A percentile compares a stretch with the other conserved stretches of the same genome.
These are phyloP conservation scores for Plectranthus barbatus DNA, from an alignment of 257 asterid species.

Conservation along the genomic window DNA sequence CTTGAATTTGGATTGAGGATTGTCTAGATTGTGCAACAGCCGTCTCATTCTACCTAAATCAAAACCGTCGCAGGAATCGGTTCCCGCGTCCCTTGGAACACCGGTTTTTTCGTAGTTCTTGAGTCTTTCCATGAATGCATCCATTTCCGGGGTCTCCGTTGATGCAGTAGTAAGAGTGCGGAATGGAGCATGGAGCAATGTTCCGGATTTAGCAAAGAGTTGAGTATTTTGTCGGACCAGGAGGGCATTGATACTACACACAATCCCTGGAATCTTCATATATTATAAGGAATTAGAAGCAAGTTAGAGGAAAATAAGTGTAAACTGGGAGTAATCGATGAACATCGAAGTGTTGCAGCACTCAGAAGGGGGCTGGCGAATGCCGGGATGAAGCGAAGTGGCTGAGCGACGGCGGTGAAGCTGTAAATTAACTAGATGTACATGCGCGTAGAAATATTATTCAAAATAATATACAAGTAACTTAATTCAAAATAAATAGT, in stretches of 20 bases:
- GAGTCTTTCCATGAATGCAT: slow-evolving; percentile 52
- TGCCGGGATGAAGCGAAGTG: no score
- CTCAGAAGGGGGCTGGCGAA: no score
- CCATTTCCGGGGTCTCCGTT: slow-evolving; percentile 36
- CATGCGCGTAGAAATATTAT: no score
- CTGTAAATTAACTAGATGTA: no score
- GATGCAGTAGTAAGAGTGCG: slow-evolving; percentile 28
- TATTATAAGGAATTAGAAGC: neutral
- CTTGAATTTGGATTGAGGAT: slow-evolving; percentile 81
- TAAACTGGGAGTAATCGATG: no score
- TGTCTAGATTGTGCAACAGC: slow-evolving; percentile 60
- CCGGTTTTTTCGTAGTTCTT: slow-evolving; percentile 81
- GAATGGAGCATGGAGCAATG: slow-evolving; percentile 8
- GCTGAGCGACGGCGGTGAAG: no score
- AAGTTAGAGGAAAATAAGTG: no score
- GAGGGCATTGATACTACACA: slow-evolving; percentile 11
- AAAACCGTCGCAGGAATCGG: slow-evolving; percentile 73
- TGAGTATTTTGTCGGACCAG: slow-evolving; percentile 3
- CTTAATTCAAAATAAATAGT: no score
- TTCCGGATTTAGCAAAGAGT: slow-evolving; percentile 4
- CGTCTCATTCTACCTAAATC: slow-evolving; percentile 86
- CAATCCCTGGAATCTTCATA: slow-evolving; percentile 21
- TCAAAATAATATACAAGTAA: no score
- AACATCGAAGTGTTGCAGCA: no score
- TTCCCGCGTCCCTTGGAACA: slow-evolving; percentile 82